Conservation (phyloP, 768 basidiomycete species). For the Phlegmacium glaucopus region DNA sequence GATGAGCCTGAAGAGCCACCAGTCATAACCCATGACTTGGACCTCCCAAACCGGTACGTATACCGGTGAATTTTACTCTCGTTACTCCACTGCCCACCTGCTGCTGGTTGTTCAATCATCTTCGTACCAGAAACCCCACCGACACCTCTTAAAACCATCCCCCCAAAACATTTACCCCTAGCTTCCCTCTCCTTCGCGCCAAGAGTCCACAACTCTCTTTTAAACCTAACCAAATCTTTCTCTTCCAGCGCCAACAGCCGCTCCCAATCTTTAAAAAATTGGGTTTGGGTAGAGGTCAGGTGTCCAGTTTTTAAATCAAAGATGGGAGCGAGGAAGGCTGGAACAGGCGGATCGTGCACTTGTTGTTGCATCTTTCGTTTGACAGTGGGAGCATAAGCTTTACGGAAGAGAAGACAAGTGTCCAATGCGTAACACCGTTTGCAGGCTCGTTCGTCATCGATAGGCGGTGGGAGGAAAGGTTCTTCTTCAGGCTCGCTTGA, state of each 20-base stretch:
- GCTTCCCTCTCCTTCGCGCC: constrained; percentile 74
- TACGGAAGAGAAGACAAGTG: constrained; percentile 92
- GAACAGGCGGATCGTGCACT: constrained; percentile 14
- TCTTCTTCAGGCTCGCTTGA: constrained; percentile 25
- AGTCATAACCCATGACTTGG: constrained; percentile 3
- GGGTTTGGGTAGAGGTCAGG: constrained; percentile 58
- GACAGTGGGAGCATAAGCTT: constrained; percentile 33
- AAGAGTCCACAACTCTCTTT: constrained; percentile 94
- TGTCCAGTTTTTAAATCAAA: constrained; percentile 82
- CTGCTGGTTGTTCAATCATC: constrained; percentile 3
- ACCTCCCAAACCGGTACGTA: constrained; percentile 69
- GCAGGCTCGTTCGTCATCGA: constrained; percentile 79
- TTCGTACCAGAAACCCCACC: constrained; percentile 10
- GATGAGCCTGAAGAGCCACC: not conserved
- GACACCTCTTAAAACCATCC: constrained; percentile 63
- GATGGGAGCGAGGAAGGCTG: constrained; percentile 58
- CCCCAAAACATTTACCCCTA: constrained; percentile 79
- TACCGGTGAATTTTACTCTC: constrained; percentile 70
- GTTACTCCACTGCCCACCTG: constrained; percentile 12
- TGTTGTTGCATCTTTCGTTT: not conserved
- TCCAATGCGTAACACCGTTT: constrained; percentile 80
- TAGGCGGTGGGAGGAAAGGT: constrained; percentile 80
- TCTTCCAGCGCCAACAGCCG: constrained; percentile 80
- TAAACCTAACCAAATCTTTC: constrained; percentile 77
- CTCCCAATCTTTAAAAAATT: constrained; percentile 94